A percentile compares a stretch with the other conserved stretches of the same genome.
These are phyloP conservation scores for Crinitomyces ghanaensis DNA, from an alignment of 805 yeast genomes.

Conservation along the genomic window DNA sequence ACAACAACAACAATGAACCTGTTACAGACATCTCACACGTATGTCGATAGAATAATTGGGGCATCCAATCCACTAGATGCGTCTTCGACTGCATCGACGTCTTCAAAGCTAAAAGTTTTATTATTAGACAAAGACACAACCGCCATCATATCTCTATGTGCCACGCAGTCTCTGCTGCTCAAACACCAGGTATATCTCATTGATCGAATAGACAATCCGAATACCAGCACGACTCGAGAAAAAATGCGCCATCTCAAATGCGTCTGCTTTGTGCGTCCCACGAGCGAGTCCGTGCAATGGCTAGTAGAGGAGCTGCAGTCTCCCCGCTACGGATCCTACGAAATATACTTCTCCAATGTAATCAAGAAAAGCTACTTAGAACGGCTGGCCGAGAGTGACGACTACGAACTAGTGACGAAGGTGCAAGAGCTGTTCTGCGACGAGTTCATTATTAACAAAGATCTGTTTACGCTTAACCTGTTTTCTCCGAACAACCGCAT, in stretches of 20 bases:
- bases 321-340: slow-evolving; percentile 75
- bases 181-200: too few relatives aligned
- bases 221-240: slow-evolving; percentile 46
- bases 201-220: too few relatives aligned
- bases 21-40: slow-evolving; percentile 26
- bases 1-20: slow-evolving; percentile 26
- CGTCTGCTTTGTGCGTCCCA: slow-evolving; percentile 67
- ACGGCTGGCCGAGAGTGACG: slow-evolving; percentile 81
- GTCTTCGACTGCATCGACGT: slow-evolving; percentile 10
- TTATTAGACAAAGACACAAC: slow-evolving; percentile 74
- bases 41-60: slow-evolving; percentile 29
- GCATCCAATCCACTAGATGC: slow-evolving; percentile 12
- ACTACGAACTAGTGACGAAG: slow-evolving; percentile 60
- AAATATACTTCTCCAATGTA: slow-evolving; percentile 53
- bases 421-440: slow-evolving; percentile 83
- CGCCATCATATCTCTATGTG: slow-evolving; percentile 72
- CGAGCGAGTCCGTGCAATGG: slow-evolving; percentile 45
- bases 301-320: slow-evolving; percentile 55
- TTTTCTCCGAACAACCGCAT: slow-evolving; percentile 22
- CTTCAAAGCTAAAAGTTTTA: slow-evolving; percentile 52
- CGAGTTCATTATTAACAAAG: slow-evolving; percentile 60
- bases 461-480: slow-evolving; percentile 50
- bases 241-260: slow-evolving; percentile 73
- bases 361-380: slow-evolving; percentile 72
- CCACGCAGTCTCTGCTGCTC: slow-evolving; percentile 77